phyloP scores from a whole-genome alignment of 164 flowering plant genomes.

The Magnolia officinalis region DNA sequence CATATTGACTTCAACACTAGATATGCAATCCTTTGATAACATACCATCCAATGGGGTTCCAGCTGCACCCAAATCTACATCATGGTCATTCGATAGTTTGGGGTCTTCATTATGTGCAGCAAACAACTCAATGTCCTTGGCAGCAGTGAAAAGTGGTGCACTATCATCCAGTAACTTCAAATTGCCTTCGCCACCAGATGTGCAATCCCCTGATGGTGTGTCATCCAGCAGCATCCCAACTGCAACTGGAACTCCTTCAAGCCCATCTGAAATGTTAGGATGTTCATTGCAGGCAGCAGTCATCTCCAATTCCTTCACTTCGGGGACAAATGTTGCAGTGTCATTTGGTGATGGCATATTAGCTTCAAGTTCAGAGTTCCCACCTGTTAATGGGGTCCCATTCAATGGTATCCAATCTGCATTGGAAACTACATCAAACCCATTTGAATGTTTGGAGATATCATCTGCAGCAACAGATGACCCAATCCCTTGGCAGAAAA shows the following conservation, averaged over 20 bases:
- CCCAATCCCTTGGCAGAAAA: slow-evolving; percentile 17
- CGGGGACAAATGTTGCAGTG: not conserved
- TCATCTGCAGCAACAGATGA: slow-evolving; percentile 12
- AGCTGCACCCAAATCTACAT: not conserved
- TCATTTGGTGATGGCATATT: slow-evolving; percentile 1
- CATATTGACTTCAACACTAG: slow-evolving; percentile 1
- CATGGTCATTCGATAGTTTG: not conserved
- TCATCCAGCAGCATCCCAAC: slow-evolving; percentile 1
- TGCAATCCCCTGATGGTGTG: slow-evolving; percentile 6
- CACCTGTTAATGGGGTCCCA: slow-evolving; percentile 4
- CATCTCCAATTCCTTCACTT: slow-evolving; percentile 3
- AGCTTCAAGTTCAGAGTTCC: slow-evolving; percentile 15
- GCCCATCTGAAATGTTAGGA: slow-evolving; percentile 2
- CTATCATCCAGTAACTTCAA: slow-evolving; percentile 14
- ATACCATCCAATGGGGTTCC: not conserved
- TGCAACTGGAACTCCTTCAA: slow-evolving; percentile 4
- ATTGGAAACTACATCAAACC: slow-evolving; percentile 9
- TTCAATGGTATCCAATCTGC: slow-evolving; percentile 8
- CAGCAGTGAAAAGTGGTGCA: slow-evolving; percentile 1
- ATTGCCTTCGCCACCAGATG: slow-evolving; percentile 5
- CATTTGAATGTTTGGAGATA: slow-evolving; percentile 8
- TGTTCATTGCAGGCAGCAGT: not conserved
- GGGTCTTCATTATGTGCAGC: not conserved
- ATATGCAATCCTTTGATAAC: slow-evolving; percentile 5
- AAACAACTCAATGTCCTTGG: slow-evolving; percentile 12